Conservation (phyloP, 73 alveolate species). For the Paramecium sonneborni region DNA sequence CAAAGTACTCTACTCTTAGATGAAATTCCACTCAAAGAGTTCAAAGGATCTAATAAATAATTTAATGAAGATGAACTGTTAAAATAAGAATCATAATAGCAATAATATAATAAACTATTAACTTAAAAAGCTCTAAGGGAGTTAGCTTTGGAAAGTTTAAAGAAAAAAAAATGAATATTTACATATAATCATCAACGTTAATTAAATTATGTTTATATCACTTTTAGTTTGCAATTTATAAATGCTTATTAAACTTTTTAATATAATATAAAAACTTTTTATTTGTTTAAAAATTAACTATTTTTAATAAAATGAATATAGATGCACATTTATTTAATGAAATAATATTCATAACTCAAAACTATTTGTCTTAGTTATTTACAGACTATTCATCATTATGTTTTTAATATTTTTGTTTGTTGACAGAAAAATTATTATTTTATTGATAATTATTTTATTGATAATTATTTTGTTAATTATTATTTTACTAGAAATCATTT, state of each 20-base stretch:
- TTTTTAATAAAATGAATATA: neutral
- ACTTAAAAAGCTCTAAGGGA: slow-evolving; percentile 21
- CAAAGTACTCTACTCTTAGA: slow-evolving; percentile 61
- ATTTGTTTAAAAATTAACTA: neutral
- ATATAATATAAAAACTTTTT: no score
- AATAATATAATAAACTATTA: neutral
- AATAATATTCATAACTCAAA: slow-evolving; percentile 25
- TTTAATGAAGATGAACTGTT: slow-evolving; percentile 36
- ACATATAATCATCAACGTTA: neutral
- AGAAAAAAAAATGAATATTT: slow-evolving; percentile 35
- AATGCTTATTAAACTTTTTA: no score
- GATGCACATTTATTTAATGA: slow-evolving; percentile 5
- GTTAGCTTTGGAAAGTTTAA: slow-evolving; percentile 7
- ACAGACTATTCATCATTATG: slow-evolving; percentile 12
- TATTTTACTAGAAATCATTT: neutral
- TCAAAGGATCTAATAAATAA: neutral
- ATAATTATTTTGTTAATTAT: neutral
- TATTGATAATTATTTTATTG: neutral
- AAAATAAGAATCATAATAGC: neutral
- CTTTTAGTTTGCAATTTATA: no score
- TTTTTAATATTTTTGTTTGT: neutral
- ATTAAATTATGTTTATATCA: neutral
- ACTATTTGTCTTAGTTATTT: slow-evolving; percentile 27
- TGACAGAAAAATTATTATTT: neutral
- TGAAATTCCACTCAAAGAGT: slow-evolving; percentile 64